Evolutionary conservation across 176 grass and related monocot genomes (phyloP).

Genomic region (Ananas comosus): DNA sequence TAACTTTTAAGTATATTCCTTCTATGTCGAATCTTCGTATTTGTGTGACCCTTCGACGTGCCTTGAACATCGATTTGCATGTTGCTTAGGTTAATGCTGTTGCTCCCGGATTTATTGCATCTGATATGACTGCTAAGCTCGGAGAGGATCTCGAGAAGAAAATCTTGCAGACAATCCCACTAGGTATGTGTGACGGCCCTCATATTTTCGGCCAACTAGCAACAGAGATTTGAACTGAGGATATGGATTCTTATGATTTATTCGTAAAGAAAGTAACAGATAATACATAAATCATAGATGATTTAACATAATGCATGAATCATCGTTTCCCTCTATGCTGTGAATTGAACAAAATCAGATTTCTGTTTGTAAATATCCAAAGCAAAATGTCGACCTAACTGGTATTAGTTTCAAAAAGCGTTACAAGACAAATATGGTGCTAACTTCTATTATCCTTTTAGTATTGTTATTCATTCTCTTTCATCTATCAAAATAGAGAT

Average conservation of each 20-base stretch:
- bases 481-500: slow-evolving; percentile 6
- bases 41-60: background rate
- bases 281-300: too few relatives aligned
- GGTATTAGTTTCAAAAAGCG: too few relatives aligned
- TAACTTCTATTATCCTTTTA: too few relatives aligned
- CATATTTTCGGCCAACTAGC: background rate
- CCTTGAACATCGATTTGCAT: background rate
- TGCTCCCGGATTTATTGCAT: slow-evolving; percentile 87
- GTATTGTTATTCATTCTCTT: background rate
- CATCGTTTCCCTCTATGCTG: too few relatives aligned
- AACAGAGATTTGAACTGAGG: background rate
- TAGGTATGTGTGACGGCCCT: slow-evolving; percentile 39
- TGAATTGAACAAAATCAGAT: too few relatives aligned
- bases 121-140: slow-evolving; percentile 89
- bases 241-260: background rate
- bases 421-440: too few relatives aligned
- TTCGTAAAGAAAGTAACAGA: too few relatives aligned
- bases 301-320: too few relatives aligned
- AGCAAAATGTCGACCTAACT: too few relatives aligned
- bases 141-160: slow-evolving; percentile 85
- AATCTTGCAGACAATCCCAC: slow-evolving; percentile 67
- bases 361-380: too few relatives aligned
- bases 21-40: background rate
- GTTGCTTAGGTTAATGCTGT: slow-evolving; percentile 79
- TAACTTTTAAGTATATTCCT: background rate